A percentile compares a stretch with the other conserved stretches of the same genome.
Evolutionary conservation across 2,329 filamentous ascomycete species (phyloP).

Genomic region (Phyllosticta citribraziliensis): DNA sequence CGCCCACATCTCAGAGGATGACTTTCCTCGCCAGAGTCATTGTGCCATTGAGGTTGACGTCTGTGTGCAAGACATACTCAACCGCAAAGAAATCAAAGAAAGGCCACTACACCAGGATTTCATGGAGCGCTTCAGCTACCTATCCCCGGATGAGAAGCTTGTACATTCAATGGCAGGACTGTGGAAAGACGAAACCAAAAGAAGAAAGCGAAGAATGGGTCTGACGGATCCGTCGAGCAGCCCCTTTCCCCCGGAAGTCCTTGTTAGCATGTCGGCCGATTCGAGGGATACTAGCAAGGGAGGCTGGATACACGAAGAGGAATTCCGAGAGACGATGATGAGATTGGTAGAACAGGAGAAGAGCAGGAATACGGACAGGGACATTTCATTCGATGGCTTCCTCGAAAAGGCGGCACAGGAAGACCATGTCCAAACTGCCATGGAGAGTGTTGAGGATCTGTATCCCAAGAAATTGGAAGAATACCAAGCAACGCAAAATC

Average conservation of each 20-base stretch:
- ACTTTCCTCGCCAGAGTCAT: slow-evolving; percentile 70
- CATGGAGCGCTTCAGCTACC: slow-evolving; percentile 56
- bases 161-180: slow-evolving; percentile 90
- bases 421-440: slow-evolving; percentile 57
- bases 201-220: slow-evolving; percentile 64
- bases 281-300: slow-evolving; percentile 59
- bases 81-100: slow-evolving; percentile 64
- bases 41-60: slow-evolving; percentile 87
- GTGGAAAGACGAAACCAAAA: slow-evolving; percentile 80
- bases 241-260: slow-evolving; percentile 69
- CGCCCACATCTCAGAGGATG: slow-evolving; percentile 47
- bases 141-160: slow-evolving; percentile 62
- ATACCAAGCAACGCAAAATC: slow-evolving; percentile 9
- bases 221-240: slow-evolving; percentile 55
- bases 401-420: slow-evolving; percentile 45
- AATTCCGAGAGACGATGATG: slow-evolving; percentile 58
- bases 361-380: slow-evolving; percentile 31
- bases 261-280: slow-evolving; percentile 85
- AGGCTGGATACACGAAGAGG: slow-evolving; percentile 90
- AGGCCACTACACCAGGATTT: slow-evolving; percentile 84
- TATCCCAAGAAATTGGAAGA: slow-evolving; percentile 55
- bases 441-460: slow-evolving; percentile 81
- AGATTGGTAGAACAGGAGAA: slow-evolving; percentile 56
- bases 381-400: slow-evolving; percentile 56
- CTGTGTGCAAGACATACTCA: slow-evolving; percentile 77